A percentile compares a stretch with the other conserved stretches of the same genome.
Conservation (phyloP, 345 rosid genomes). For the Eucalyptus albens region DNA sequence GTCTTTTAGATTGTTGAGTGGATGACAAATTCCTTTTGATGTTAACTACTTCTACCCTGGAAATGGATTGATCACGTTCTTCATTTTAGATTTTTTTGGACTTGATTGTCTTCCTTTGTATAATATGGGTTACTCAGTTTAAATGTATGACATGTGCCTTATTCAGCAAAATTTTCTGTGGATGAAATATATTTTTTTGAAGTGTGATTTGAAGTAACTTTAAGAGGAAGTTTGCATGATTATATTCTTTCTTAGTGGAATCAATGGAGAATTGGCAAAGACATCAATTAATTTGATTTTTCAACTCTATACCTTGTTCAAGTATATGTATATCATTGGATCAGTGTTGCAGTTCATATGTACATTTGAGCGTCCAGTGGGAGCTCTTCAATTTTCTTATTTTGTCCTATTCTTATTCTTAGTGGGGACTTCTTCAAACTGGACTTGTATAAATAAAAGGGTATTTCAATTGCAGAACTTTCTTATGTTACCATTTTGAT, state of each 20-base stretch:
- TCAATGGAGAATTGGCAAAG: neutral
- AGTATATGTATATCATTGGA: neutral
- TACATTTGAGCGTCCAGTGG: neutral
- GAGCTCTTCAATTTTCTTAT: neutral
- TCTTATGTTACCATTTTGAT: neutral
- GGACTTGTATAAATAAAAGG: neutral
- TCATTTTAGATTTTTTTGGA: neutral
- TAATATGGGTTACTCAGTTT: neutral
- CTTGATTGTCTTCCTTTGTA: neutral
- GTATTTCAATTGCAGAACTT: neutral
- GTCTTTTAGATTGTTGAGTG: neutral
- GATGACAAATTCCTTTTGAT: neutral
- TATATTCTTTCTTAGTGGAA: neutral
- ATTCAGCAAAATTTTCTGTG: neutral
- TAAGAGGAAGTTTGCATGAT: neutral
- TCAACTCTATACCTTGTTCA: neutral
- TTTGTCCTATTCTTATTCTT: neutral
- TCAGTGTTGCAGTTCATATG: neutral
- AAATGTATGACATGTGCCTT: neutral
- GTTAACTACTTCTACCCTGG: neutral
- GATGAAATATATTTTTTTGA: neutral
- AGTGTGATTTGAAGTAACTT: neutral
- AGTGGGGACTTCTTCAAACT: neutral
- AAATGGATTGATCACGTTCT: neutral
- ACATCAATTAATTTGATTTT: neutral